Evolutionary conservation across 1,284 basidiomycete species (phyloP), one percentile per base, ranked within the genome.

Genomic region (Heterobasidion annosum): DNA sequence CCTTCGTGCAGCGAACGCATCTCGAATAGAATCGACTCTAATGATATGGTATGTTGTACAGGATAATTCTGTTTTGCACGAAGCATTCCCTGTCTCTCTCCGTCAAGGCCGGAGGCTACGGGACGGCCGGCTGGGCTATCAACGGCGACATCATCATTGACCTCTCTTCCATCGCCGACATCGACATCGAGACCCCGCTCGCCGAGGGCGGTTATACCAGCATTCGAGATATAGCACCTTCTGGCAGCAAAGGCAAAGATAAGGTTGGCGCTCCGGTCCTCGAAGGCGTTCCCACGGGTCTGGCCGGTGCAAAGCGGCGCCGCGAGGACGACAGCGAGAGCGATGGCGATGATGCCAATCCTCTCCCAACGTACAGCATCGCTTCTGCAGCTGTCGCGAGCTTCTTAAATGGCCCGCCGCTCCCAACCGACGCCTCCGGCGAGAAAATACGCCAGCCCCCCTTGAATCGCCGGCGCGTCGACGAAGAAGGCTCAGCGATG

Each of bases 111-210:
- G 92, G 92, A 15, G 92, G 93, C 0, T 93, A 88, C 65, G 92
- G 91, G 7, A 93, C 89, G 2, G 90, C 86, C 9, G 92, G 93
- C 2, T 93, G 90, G 88, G 81, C 89, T 12, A 81, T 94, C 52
- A 83, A 83, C 35, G 92, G 91, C 44, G 87, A 93, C 63, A 73
- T 94, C 54, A 83, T 94, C 60, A 69, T 94, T 62, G 91, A 95
- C 70, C 71, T 94, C 55, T 79, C 75, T 59, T 76, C 76, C 61
- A 72, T 95, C 54, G 73, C 74, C 54, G 82, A 83, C 49, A 75
- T 86, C 52, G 80, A 81, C 48, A 83, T 88, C 58, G 87, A 84
- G 61, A 65, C 75, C 12, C 88, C 87, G 0, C 68, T 59, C 13
- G 47, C 62, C 10, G 61, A 67, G 7, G 68, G 65, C 10, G 73